Evolutionary conservation across 805 yeast species (phyloP), one percentile per base, ranked within the genome.

Genomic region (Kregervanrija fluxuum): DNA sequence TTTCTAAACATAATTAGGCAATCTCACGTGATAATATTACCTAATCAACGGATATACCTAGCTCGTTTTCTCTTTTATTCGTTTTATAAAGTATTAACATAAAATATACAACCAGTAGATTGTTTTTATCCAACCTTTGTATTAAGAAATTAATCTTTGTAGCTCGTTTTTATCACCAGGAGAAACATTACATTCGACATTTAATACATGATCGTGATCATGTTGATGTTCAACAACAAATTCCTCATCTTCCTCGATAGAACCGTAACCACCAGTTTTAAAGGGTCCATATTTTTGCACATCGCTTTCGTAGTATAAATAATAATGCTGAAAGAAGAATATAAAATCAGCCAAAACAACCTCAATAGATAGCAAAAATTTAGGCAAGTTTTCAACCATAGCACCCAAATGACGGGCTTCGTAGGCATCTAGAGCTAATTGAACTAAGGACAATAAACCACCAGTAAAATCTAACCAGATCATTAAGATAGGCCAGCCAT

Each of bases 401-500:
- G 58, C 52, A 1, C 30, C 33, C 5, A 62, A 14, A 28, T 61
- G 56, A n/a, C 54, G 51, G 4, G 48, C 54, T 3, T 48, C 45
- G 30, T 41, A 46, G 1, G 66, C 67, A 49, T 65, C 68, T 16
- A 61, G 41, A 1, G 54, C 35, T 17, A 65, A 49, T 44, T 64
- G 68, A 4, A 50, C 28, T 28, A 64, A 52, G 1, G 68, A 63
- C 5, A 60, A 40, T 2, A 52, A 14, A 3, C 66, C 61, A 11
- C 69, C 69, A 15, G 37, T 17, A 14, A 56, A 53, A 35, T 65
- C 68, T 4, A 65, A 46, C 58, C 63, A 64, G 13, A 64, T 50
- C 64, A 64, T 61, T 38, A 53, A 39, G 12, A 65, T 57, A 9
- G 69, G 69, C 69, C 69, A 65, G 8, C 68, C 68, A 44, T 63